Evolutionary conservation across 2,329 filamentous ascomycete genomes (phyloP).

Genomic region (Mycosphaerelloides madeirae): DNA sequence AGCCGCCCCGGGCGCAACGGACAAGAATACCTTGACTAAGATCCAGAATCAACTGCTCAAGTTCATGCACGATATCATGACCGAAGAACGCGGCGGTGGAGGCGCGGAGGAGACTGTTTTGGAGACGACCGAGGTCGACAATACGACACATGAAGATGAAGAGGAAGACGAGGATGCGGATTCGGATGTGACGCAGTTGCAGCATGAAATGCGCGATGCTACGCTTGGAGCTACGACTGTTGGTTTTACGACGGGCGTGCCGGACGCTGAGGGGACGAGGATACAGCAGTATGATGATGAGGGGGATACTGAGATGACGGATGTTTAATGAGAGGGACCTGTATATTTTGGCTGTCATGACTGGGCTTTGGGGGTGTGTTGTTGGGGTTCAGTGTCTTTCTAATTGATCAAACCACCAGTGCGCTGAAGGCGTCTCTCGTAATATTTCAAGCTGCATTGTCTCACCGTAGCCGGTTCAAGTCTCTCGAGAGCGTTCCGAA

Average conservation of each 20-base stretch:
- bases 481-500: too few species aligned
- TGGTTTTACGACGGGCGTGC: conserved; percentile 26
- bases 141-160: conserved; percentile 6
- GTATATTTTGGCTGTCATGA: background rate
- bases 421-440: too few species aligned
- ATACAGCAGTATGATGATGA: conserved; percentile 24
- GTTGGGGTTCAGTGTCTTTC: background rate
- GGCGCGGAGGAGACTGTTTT: conserved; percentile 30
- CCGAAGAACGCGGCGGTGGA: conserved; percentile 30
- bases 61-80: conserved; percentile 43
- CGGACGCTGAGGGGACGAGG: conserved; percentile 35
- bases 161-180: conserved; percentile 11
- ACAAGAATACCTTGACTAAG: conserved; percentile 53
- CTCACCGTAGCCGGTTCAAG: too few species aligned
- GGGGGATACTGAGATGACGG: conserved; percentile 21
- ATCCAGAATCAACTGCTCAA: conserved; percentile 49
- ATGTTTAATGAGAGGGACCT: conserved; percentile 19
- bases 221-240: conserved; percentile 21
- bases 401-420: too few species aligned
- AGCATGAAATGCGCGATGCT: conserved; percentile 25
- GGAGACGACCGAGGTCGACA: conserved; percentile 18
- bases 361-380: background rate
- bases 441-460: too few species aligned
- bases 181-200: conserved; percentile 21
- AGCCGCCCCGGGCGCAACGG: conserved; percentile 48